Conservation (phyloP, 1,139 yeast species). For the Diutina neorugosa region DNA sequence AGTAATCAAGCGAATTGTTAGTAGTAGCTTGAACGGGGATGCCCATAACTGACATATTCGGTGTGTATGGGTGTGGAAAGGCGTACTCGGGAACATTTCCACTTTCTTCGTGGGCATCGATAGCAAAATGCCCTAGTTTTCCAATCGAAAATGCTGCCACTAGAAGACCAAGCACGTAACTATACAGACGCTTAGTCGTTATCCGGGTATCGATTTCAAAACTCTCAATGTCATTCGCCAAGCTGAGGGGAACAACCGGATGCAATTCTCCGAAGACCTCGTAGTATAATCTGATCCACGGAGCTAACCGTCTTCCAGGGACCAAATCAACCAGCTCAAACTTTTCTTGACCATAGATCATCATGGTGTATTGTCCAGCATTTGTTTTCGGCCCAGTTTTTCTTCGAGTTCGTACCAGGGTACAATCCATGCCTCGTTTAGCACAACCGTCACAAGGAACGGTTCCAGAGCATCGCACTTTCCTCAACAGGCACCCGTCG, state of each 20-base stretch:
- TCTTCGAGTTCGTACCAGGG: neutral
- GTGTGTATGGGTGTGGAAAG: neutral
- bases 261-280: neutral
- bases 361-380: neutral
- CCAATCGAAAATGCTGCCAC: neutral
- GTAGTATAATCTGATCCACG: neutral
- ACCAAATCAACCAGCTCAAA: neutral
- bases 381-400: neutral
- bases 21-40: neutral
- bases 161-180: neutral
- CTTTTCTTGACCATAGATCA: neutral
- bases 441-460: neutral
- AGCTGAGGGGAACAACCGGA: neutral
- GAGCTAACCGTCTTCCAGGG: neutral
- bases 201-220: neutral
- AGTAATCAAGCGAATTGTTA: neutral
- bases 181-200: neutral
- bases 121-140: neutral
- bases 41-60: neutral
- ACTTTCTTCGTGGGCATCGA: neutral
- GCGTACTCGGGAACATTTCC: neutral
- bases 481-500: neutral
- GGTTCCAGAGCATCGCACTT: neutral
- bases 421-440: neutral
- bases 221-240: neutral